phyloP scores from a whole-genome alignment of 2,329 filamentous ascomycete species.

The Botrytis paeoniae region DNA sequence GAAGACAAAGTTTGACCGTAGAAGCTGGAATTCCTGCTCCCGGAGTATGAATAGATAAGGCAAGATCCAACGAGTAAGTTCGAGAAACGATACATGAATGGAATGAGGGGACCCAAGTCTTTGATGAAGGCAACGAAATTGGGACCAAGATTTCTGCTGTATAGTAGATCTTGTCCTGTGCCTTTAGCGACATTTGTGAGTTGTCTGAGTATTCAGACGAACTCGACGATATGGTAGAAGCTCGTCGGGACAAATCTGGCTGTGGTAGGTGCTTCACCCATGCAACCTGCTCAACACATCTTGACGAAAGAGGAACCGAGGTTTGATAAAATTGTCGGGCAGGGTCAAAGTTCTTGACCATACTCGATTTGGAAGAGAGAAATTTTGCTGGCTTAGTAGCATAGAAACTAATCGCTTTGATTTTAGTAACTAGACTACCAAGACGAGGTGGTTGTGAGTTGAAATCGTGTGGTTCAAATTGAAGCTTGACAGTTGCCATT shows the following conservation, averaged over 20 bases:
- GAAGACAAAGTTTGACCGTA: slow-evolving; percentile 34
- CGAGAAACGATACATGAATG: slow-evolving; percentile 66
- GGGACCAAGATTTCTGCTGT: slow-evolving; percentile 62
- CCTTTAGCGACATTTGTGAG: slow-evolving; percentile 10
- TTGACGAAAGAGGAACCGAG: slow-evolving; percentile 33
- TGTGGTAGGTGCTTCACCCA: slow-evolving; percentile 34
- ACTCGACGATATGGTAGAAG: slow-evolving; percentile 33
- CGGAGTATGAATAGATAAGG: slow-evolving; percentile 52
- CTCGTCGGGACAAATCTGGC: slow-evolving; percentile 27
- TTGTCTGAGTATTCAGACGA: slow-evolving; percentile 32
- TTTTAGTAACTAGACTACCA: slow-evolving; percentile 35
- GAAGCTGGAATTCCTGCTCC: slow-evolving; percentile 41
- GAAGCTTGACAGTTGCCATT: slow-evolving; percentile 35
- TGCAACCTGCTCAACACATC: slow-evolving; percentile 35
- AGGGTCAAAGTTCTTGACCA: slow-evolving; percentile 28
- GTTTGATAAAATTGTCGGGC: slow-evolving; percentile 31
- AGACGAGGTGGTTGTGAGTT: slow-evolving; percentile 34
- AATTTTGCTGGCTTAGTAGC: slow-evolving; percentile 25
- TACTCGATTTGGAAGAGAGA: slow-evolving; percentile 28
- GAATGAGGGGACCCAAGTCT: slow-evolving; percentile 66
- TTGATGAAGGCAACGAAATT: slow-evolving; percentile 56
- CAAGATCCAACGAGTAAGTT: slow-evolving; percentile 58
- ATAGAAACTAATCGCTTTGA: slow-evolving; percentile 35
- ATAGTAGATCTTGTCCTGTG: slow-evolving; percentile 42
- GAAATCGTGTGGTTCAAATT: slow-evolving; percentile 35